Evolutionary conservation across 805 yeast genomes (phyloP), one percentile per base, ranked within the genome.

Genomic region (Hanseniaspora hatyaiensis): DNA sequence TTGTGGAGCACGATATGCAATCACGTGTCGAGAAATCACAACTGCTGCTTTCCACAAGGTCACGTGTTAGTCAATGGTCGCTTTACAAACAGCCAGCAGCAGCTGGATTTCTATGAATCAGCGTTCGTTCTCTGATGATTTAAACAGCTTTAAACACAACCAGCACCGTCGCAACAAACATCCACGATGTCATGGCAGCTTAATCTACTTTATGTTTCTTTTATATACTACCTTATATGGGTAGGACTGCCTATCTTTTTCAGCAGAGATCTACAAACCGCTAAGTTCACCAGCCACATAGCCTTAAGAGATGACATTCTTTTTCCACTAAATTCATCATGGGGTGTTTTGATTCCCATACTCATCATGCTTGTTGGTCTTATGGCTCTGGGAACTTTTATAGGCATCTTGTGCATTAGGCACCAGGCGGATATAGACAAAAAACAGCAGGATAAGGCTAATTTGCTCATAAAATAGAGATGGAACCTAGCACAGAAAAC

Each of bases 311-410:
- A 39, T 45, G 34, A 40, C 3, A 20, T 34, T 4, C n/a, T 47
- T 15, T 63, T 63, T 44, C 66, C 65, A 11, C 30, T 62, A 1
- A 59, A 62, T 3, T 59, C 63, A 33, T 43, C 52, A 19, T 56
- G 57, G 37, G 66, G 65, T 2, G 54, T 60, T 18, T 56, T 57
- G 30, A 23, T 62, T 12, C 66, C 66, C 8, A 58, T 62, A 6
- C 47, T 53, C 6, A 50, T 62, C 16, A 42, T 63, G 33, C 39
- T 62, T 3, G 28, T 55, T 8, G 65, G 62, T 3, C 49, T 58
- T 29, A 45, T 55, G 12, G 34, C 58, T 11, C 59, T 61, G 16
- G 65, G 63, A 2, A 54, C 62, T 8, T 59, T 57, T 34, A 32
- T 60, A n/a, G 49, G 45, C 8, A 19, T 39, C n/a, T 11, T 45